Evolutionary conservation across 2,329 filamentous ascomycete species (phyloP), one percentile per base, ranked within the genome.

Genomic region (Sclerotinia spermophila): DNA sequence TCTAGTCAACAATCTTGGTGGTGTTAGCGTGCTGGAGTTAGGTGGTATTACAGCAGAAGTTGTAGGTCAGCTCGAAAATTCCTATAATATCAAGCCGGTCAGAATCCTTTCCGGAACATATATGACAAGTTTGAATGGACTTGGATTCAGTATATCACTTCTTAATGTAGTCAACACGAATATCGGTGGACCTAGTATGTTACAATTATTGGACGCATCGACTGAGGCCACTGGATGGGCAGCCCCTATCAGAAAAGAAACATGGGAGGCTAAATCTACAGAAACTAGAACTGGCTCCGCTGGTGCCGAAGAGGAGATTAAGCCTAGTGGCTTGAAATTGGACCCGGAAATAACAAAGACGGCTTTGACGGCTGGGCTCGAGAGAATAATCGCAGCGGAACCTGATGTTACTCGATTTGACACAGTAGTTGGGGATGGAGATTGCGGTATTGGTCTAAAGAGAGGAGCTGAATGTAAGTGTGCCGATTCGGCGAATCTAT

Each of bases 121-220:
- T 81, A 89, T 92, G 84, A 92, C 90, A 27, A 91, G 89, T 73
- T 80, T 93, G 72, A 92, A 93, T 74, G 90, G 89, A 1, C 82
- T 90, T 11, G 90, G 90, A 6, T 92, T 93, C 81, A 91, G 88
- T 73, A 86, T 92, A 70, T 90, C 89, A 5, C 78, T 92, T 19
- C 81, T 92, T 45, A 89, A 87, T 78, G 82, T 90, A 13, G 82
- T 83, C 10, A 87, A 90, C 73, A 87, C 87, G 1, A 70, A 79
- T 53, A 74, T 79, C 55, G 78, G 78, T 4, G 78, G 78, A 44
- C 77, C 77, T 60, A 87, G 86, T 15, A 85, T 92, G 80, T 80
- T 92, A 13, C 85, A 91, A 71, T 82, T 92, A 55, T 82, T 93
- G 15, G 90, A 92, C 79, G 88, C 87, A 5, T 88, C 89, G 2